Evolutionary conservation across 768 basidiomycete species (phyloP).

Genomic region (Austroboletus eburneus): DNA sequence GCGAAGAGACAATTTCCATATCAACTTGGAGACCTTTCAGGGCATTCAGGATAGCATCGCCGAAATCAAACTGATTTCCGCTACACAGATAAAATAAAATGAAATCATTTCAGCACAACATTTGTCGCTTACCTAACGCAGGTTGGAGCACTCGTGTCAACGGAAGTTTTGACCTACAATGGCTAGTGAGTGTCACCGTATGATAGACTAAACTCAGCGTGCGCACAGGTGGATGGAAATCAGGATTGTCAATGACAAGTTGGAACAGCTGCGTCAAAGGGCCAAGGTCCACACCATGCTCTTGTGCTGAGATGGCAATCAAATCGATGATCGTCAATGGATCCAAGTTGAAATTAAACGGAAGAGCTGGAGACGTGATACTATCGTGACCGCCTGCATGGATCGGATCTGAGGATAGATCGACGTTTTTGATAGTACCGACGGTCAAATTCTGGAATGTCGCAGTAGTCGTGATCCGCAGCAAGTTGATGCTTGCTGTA

Average conservation of each 20-base stretch:
- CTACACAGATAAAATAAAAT: conserved; percentile 29
- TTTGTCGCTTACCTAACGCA: conserved; percentile 49
- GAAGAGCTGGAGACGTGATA: conserved; percentile 52
- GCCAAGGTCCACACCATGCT: conserved; percentile 58
- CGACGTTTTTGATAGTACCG: conserved; percentile 54
- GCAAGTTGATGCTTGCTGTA: conserved; percentile 64
- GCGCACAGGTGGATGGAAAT: conserved; percentile 46
- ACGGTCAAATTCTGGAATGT: conserved; percentile 52
- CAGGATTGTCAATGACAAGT: conserved; percentile 47
- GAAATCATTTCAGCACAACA: not conserved
- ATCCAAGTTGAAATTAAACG: conserved; percentile 61
- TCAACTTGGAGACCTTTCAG: conserved; percentile 57
- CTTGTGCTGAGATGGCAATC: conserved; percentile 45
- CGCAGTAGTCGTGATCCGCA: conserved; percentile 50
- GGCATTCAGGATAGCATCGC: conserved; percentile 58
- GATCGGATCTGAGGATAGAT: conserved; percentile 54
- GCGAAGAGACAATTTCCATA: conserved; percentile 46
- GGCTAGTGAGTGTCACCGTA: too few relatives aligned
- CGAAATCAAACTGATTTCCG: conserved; percentile 61
- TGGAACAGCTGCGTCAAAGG: conserved; percentile 53
- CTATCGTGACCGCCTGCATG: conserved; percentile 55
- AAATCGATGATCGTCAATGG: conserved; percentile 58
- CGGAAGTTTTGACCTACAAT: conserved; percentile 52
- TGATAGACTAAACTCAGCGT: too few relatives aligned
- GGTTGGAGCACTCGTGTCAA: conserved; percentile 48